Evolutionary conservation across 2,329 filamentous ascomycete species (phyloP).

Genomic region (Metarhizium anisopliae): DNA sequence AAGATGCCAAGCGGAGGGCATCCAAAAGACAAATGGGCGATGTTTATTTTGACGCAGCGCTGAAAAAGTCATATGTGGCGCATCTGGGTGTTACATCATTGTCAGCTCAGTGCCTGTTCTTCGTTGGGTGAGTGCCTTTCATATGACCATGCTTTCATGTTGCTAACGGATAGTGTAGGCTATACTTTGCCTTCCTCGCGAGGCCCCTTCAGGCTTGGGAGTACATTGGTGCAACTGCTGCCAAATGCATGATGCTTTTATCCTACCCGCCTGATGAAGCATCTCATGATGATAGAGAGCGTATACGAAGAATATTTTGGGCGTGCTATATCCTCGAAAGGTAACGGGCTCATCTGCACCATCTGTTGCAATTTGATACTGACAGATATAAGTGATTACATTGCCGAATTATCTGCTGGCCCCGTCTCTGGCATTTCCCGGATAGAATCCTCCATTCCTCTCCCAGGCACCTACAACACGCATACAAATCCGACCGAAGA

Average conservation of each 20-base stretch:
- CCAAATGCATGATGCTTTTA: conserved; percentile 39
- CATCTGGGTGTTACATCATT: conserved; percentile 36
- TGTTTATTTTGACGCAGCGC: conserved; percentile 35
- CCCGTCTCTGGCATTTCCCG: conserved; percentile 41
- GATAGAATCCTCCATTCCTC: conserved; percentile 39
- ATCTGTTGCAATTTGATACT: background rate
- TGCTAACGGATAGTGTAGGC: conserved; percentile 12
- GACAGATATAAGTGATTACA: conserved; percentile 33
- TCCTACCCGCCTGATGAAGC: conserved; percentile 30
- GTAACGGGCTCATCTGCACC: conserved; percentile 12
- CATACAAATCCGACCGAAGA: conserved; percentile 28
- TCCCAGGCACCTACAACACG: conserved; percentile 38
- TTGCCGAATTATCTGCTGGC: conserved; percentile 41
- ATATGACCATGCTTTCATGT: background rate
- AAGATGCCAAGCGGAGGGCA: conserved; percentile 20
- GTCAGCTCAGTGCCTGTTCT: conserved; percentile 41
- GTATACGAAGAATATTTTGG: conserved; percentile 43
- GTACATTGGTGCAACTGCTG: conserved; percentile 37
- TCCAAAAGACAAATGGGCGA: conserved; percentile 27
- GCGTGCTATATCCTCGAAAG: conserved; percentile 46
- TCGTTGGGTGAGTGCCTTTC: conserved; percentile 31
- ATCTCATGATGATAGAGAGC: conserved; percentile 32
- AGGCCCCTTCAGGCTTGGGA: conserved; percentile 44
- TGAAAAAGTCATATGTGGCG: conserved; percentile 35
- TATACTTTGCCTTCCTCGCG: conserved; percentile 42